phyloP scores from a whole-genome alignment of 306 rosid species.

The Malus domestica region DNA sequence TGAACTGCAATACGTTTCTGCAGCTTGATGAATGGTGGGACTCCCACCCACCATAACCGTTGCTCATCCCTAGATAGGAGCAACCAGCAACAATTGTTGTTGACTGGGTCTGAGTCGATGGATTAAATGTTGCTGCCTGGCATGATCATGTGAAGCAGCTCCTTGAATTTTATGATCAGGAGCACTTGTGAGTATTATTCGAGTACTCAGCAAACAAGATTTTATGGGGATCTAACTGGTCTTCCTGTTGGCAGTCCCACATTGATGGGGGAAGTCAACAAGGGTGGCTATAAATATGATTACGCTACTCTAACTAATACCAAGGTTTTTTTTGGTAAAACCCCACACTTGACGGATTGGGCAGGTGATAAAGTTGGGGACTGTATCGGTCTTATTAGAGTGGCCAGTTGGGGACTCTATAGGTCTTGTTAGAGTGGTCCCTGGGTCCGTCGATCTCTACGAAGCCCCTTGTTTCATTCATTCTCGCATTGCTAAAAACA shows the following conservation, averaged over 20 bases:
- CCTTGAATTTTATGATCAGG: constrained; percentile 75
- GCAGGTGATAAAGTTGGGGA: too few relatives aligned
- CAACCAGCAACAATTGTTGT: constrained; percentile 89
- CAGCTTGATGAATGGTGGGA: constrained; percentile 98
- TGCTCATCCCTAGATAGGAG: constrained; percentile 12
- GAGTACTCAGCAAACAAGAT: background rate
- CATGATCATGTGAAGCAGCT: constrained; percentile 92
- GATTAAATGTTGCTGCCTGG: constrained; percentile 86
- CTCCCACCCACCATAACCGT: too few relatives aligned
- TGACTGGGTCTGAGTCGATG: constrained; percentile 88
- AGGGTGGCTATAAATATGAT: too few relatives aligned
- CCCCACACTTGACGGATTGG: fast-evolving
- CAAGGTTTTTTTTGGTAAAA: too few relatives aligned
- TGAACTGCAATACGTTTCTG: constrained; percentile 16
- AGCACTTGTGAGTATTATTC: constrained; percentile 47
- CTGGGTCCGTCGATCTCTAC: too few relatives aligned
- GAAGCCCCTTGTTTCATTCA: too few relatives aligned
- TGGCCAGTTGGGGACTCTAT: too few relatives aligned
- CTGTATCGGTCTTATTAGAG: too few relatives aligned
- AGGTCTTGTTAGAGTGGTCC: too few relatives aligned
- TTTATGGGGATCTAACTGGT: constrained; percentile 1
- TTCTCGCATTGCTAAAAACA: too few relatives aligned
- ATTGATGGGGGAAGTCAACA: too few relatives aligned
- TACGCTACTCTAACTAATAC: too few relatives aligned
- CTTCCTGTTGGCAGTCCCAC: background rate